Conservation (phyloP, 2,329 filamentous ascomycete species). For the Claviceps fusiformis region DNA sequence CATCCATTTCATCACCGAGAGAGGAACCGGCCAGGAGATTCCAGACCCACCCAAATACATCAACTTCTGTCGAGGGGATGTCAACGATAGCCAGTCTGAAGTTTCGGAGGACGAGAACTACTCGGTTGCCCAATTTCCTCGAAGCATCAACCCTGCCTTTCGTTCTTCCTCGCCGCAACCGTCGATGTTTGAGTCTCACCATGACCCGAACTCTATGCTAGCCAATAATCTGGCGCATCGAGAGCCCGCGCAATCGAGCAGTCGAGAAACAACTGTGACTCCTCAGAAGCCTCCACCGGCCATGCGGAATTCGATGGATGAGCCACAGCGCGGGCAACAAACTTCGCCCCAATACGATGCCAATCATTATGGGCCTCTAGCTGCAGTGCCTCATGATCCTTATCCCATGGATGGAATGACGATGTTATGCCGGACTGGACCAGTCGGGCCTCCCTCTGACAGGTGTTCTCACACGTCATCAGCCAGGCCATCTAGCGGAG, state of each 20-base stretch:
- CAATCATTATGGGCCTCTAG: slow-evolving; percentile 46
- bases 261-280: slow-evolving; percentile 36
- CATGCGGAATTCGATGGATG: slow-evolving; percentile 8
- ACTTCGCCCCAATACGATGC: slow-evolving; percentile 25
- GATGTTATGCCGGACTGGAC: slow-evolving; percentile 76
- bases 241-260: slow-evolving; percentile 30
- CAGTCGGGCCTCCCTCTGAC: slow-evolving; percentile 46
- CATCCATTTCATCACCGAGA: slow-evolving; percentile 70
- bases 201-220: slow-evolving; percentile 66
- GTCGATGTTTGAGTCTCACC: slow-evolving; percentile 82
- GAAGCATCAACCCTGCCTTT: slow-evolving; percentile 91
- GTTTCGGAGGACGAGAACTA: slow-evolving; percentile 78
- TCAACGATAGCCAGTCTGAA: slow-evolving; percentile 68
- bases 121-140: slow-evolving; percentile 88
- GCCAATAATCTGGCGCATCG: slow-evolving; percentile 54
- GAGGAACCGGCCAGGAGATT: slow-evolving; percentile 90
- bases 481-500: slow-evolving; percentile 66
- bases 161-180: slow-evolving; percentile 92
- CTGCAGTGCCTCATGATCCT: slow-evolving; percentile 73
- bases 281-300: slow-evolving; percentile 29
- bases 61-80: slow-evolving; percentile 90
- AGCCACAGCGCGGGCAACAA: slow-evolving; percentile 11
- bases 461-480: slow-evolving; percentile 36
- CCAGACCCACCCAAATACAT: slow-evolving; percentile 96
- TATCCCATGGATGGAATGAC: slow-evolving; percentile 96